Base-by-base conservation (phyloP, 148 eudicot genomes). In the Cornus florida region DNA sequence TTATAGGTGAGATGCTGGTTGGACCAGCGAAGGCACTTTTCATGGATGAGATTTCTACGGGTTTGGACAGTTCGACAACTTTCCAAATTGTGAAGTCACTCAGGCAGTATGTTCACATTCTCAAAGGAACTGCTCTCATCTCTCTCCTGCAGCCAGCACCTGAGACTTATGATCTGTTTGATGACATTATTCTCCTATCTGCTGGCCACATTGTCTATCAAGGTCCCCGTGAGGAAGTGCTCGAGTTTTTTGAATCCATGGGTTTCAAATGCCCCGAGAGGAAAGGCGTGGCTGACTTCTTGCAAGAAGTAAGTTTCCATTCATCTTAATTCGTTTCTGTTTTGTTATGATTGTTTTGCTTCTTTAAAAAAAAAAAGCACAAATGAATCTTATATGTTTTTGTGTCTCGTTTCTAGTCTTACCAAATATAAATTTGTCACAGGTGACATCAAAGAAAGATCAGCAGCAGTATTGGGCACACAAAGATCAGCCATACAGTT, bases 1-100 rank as follows among this genome's bases (percentile, higher is more conserved):
- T 10, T 43, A 7, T 72, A 89, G 91, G 91, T 19, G 92, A 89
- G 70, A 87, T 89, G 88, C 79, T 89, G 77, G 92, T 87, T 24
- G 92, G 92, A 53, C 90, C 87, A 14, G 77, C 88, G 7, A 83
- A 83, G 46, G 92, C 83, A 0, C 72, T 87, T 10, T 79, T 87
- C 79, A 89, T 87, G 92, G 92, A 89, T 78, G 92, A 89, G 79
- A 89, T 89, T 38, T 89, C 90, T 2, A 89, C 89, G 22, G 91
- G 91, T 22, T 81, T 89, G 78, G 91, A 89, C 75, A 83, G 85
- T 73, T 89, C 91, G 2, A 86, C 91, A 19, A 86, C 91, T 6
- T 89, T 67, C 67, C 89, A 87, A 64, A 86, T 89, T 9, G 86
- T 87, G 77, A 89, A 89, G 46, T 69, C 88, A 46, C 77, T 86